Evolutionary conservation across 352 stramenopile species (phyloP), one percentile per base, ranked within the genome.

Genomic region (Globisporangium irregulare): DNA sequence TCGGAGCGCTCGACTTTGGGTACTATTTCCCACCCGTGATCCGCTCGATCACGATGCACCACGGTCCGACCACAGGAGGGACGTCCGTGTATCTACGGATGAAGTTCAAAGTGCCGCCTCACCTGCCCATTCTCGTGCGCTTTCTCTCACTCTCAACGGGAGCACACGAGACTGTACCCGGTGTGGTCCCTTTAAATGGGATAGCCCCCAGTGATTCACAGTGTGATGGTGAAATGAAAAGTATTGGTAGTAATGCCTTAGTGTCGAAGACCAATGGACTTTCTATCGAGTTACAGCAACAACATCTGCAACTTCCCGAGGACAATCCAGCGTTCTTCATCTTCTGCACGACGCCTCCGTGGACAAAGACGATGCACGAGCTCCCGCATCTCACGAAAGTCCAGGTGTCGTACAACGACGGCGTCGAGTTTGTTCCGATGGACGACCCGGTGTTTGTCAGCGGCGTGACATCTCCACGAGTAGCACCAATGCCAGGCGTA

Each of bases 361-460:
- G 86, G 86, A 55, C 36, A 22, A 66, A 78, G 15, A 60, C 55
- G 9, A 24, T 5, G 9, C 27, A 41, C 12, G 69, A 87, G 29
- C 61, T 73, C 4, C 80, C 80, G 0, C 73, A 83, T 36, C 74
- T 93, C 22, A 92, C 84, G 1, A 88, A 90, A 57, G 72, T 94
- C 0, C 84, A 92, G 66, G 75, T 94, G 15, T 92, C 84, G 4
- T 84, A 86, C 51, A 86, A 94, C 46, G 72, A 67, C 36, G 84
- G 86, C 5, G 68, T 76, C 24, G 85, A 86, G 43, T 90, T 82
- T 53, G 71, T 84, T 10, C 81, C 81, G 3, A 56, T 50, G 3
- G 73, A 81, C 43, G 74, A 74, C 8, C 36, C 65, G 10, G 29
- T 67, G 15, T 5, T 62, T 48, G 56, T 61, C 8, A 9, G 29